Evolutionary conservation across 768 basidiomycete genomes (phyloP).

Genomic region (Trametes cingulata): DNA sequence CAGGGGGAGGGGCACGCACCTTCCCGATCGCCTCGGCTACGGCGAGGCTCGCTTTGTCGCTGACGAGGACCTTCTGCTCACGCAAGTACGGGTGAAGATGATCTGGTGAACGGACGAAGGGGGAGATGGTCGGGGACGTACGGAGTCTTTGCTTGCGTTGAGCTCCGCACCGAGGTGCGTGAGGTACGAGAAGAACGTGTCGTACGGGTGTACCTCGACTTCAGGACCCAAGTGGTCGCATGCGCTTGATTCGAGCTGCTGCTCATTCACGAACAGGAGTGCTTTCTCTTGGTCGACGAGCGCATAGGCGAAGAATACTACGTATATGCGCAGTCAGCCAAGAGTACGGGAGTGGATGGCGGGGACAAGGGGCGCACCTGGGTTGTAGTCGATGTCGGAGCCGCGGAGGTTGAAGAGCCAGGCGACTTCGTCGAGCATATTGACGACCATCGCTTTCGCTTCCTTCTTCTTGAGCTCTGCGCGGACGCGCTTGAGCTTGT

Average conservation of each 20-base stretch:
- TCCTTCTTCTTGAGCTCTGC: constrained; percentile 64
- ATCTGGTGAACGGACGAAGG: background rate
- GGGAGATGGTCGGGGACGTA: constrained; percentile 5
- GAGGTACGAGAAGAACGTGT: constrained; percentile 64
- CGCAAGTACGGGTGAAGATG: background rate
- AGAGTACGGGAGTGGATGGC: no score
- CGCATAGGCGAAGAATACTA: constrained; percentile 93
- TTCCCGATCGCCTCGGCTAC: constrained; percentile 78
- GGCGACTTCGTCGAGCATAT: constrained; percentile 92
- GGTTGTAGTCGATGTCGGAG: constrained; percentile 88
- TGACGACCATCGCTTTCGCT: constrained; percentile 74
- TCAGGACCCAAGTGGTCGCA: constrained; percentile 53
- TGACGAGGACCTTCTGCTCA: constrained; percentile 72
- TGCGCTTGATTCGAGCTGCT: constrained; percentile 50
- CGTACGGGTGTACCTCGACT: constrained; percentile 73
- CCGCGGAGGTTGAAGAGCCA: constrained; percentile 95
- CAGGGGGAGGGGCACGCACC: constrained; percentile 37
- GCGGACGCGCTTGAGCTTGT: constrained; percentile 70
- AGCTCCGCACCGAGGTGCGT: constrained; percentile 45
- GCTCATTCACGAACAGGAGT: constrained; percentile 66
- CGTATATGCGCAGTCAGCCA: no score
- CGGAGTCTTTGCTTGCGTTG: constrained; percentile 34
- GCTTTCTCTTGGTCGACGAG: constrained; percentile 61
- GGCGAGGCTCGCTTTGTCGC: constrained; percentile 78
- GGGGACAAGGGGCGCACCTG: constrained; percentile 40